Percentiles rank a stretch among this genome's conserved stretches.
These are phyloP conservation scores for Russula sp. DNA, from an alignment of 768 basidiomycete genomes.

Conservation along the genomic window DNA sequence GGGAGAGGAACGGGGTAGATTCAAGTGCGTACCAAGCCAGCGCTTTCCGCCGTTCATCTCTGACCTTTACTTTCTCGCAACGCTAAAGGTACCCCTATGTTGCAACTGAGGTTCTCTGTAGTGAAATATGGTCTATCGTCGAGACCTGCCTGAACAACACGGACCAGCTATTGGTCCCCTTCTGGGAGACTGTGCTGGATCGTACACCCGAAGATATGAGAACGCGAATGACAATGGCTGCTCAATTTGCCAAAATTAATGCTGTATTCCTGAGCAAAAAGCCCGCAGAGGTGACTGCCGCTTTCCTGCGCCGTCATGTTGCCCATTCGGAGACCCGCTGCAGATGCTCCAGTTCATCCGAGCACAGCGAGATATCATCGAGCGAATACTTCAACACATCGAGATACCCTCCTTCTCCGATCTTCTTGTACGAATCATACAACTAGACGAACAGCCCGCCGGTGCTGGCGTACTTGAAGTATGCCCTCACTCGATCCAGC, in stretches of 20 bases:
- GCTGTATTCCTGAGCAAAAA: constrained; percentile 83
- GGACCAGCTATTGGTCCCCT: constrained; percentile 69
- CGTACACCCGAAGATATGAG: constrained; percentile 81
- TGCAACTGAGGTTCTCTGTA: constrained; percentile 91
- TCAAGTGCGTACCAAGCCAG: constrained; percentile 57
- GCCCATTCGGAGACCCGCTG: constrained; percentile 29
- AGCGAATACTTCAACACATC: constrained; percentile 77
- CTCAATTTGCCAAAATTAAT: constrained; percentile 94
- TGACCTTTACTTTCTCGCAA: constrained; percentile 6
- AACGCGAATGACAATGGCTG: constrained; percentile 78
- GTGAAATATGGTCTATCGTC: constrained; percentile 92
- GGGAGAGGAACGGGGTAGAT: constrained; percentile 66
- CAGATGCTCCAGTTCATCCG: constrained; percentile 94
- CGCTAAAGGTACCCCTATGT: constrained; percentile 80
- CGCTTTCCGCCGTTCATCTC: constrained; percentile 16
- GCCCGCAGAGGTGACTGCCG: constrained; percentile 69
- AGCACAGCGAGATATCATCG: constrained; percentile 72
- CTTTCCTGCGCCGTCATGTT: constrained; percentile 27
- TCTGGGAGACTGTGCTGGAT: constrained; percentile 88
- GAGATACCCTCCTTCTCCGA: constrained; percentile 90
- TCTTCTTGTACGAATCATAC: constrained; percentile 82
- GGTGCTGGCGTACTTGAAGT: constrained; percentile 85
- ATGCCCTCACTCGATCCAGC: constrained; percentile 37
- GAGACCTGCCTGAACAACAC: constrained; percentile 77
- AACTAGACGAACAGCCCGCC: constrained; percentile 78